These are phyloP conservation scores for Amphirosellinia nigrospora DNA, from an alignment of 495 filamentous ascomycete genomes.

Conservation along the genomic window DNA sequence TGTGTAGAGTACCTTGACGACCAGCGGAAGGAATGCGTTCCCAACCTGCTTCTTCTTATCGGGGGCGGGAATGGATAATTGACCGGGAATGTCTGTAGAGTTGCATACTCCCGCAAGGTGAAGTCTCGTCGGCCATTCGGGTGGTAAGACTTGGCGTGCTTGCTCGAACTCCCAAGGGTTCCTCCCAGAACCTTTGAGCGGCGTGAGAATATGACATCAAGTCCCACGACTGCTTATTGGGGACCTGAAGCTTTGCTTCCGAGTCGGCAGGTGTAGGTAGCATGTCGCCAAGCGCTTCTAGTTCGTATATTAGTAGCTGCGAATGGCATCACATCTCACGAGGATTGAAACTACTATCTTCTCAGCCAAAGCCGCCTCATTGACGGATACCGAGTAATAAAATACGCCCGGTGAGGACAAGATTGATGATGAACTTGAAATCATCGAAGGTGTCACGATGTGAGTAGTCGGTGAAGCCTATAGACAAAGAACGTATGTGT, in stretches of 20 bases:
- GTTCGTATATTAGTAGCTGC: background rate
- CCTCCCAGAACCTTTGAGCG: background rate
- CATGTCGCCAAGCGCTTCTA: background rate
- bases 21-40: conserved; percentile 78
- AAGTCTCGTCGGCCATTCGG: conserved; percentile 70
- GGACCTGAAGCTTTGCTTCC: too few species aligned
- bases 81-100: conserved; percentile 75
- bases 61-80: conserved; percentile 63
- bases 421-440: background rate
- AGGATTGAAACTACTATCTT: background rate
- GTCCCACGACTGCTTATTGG: background rate
- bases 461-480: too few species aligned
- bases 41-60: conserved; percentile 75
- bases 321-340: background rate
- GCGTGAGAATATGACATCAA: background rate
- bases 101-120: conserved; percentile 75
- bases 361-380: background rate
- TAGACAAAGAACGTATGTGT: too few species aligned
- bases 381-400: background rate
- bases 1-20: conserved; percentile 65
- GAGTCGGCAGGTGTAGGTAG: background rate
- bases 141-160: conserved; percentile 56
- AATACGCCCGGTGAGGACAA: conserved; percentile 1
- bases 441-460: too few species aligned
- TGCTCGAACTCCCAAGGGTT: conserved; percentile 6